Evolutionary conservation across 208 protist species (phyloP), one percentile per base, ranked within the genome.

Genomic region (Vickermania spadyakhi): DNA sequence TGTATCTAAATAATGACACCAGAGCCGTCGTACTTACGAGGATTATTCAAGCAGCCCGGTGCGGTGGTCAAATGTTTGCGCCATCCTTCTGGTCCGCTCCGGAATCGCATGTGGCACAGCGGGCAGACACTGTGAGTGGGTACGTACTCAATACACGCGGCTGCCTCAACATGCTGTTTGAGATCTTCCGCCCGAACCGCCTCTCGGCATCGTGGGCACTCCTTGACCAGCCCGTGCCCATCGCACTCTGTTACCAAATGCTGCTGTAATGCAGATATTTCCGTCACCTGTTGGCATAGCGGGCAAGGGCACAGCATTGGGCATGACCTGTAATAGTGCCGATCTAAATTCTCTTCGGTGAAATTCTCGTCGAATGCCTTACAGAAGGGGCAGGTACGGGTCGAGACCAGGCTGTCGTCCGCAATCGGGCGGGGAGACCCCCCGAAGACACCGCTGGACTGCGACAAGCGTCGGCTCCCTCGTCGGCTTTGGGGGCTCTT

Each of bases 301-400:
- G 85, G 88, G 60, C 91, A 96, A 11, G 82, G 88, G 62, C 85
- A 93, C 18, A 96, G 79, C 91, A 96, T 95, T 42, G 91, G 91
- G 59, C 91, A 96, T 0, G 68, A 69, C 11, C 81, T 77, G 31
- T 93, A 73, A 54, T 90, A 94, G 74, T 96, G 91, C 52, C 88
- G 66, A 57, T 96, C 86, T 22, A 96, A 55, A 21, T 71, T 77
- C 27, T 81, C 70, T 45, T 89, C 85, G 13, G 68, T 80, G 62
- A 93, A 94, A 31, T 64, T 68, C 3, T 45, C 51, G 65, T 93
- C 77, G 61, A 74, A 89, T 71, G 84, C 72, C 18, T 77, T 80
- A 60, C 90, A 96, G 59, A 96, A 96, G 56, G 91, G 87, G 63
- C 90, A 96, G 23, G 81, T 88, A 22, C 27, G 11, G 1, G 11